Evolutionary conservation across 768 basidiomycete species (phyloP), one percentile per base, ranked within the genome.

Genomic region (Lyophyllum semitale): DNA sequence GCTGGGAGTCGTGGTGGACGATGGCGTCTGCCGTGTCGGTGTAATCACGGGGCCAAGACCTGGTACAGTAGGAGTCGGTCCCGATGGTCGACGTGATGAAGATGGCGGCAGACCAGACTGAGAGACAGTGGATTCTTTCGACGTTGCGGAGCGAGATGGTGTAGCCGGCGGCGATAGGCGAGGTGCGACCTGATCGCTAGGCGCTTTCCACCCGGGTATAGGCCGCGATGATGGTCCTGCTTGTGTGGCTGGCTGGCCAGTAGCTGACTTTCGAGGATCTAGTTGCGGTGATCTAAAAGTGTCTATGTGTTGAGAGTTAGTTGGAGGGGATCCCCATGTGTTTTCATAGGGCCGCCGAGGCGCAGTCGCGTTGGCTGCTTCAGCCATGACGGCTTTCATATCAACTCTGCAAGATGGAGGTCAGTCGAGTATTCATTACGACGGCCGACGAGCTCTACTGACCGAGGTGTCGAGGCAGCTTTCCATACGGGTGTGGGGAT

Each of bases 371-470:
- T 32, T 62, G 25, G 65, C 67, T 2, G 77, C 84, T 1, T 95
- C 95, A 0, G 88, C 91, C 83, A 98, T 92, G 54, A 98, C 83
- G 15, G 82, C 72, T 63, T 88, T 89, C 82, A 98, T 87, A 65
- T 96, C 91, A 12, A 87, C 83, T 22, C 90, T 94, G 57, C n/a
- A 35, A 53, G 61, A 32, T 58, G 50, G 53, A 61, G 15, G 46
- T 54, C 35, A 23, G 57, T 64, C 35, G 37, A n/a, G 41, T 38
- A 15, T 29, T 40, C 26, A 30, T 22, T 35, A 45, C 9, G 52
- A 48, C 58, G 9, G 4, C 1, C 30, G 32, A 40, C n/a, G 26
- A 9, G 22, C 0, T 51, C 26, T 13, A 71, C 83, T 35, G 63
- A 85, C 87, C 78, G 77, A 52, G 84, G 84, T 0, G 71, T 70